Percentiles rank a stretch among this genome's conserved stretches.
Evolutionary conservation across 345 rosid genomes (phyloP).

Genomic region (Gossypium sturtianum): DNA sequence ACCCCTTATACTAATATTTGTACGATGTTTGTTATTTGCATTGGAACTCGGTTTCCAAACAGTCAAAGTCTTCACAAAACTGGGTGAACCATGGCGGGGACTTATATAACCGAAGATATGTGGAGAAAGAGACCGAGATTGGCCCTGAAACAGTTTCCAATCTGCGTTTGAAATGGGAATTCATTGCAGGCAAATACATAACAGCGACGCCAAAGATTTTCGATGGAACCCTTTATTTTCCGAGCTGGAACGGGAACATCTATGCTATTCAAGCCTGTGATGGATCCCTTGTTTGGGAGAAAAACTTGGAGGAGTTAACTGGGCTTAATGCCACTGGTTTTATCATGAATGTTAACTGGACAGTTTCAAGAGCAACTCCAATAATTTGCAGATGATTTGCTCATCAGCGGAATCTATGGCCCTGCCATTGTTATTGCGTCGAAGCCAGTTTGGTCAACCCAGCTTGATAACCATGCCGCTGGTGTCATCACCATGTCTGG

Average conservation of each 20-base stretch:
- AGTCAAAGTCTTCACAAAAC: not conserved
- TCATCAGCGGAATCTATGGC: constrained; percentile 35
- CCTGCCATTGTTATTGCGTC: constrained; percentile 42
- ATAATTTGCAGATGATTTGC: constrained; percentile 30
- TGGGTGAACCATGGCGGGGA: constrained; percentile 47
- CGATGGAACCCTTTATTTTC: constrained; percentile 37
- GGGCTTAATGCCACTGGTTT: constrained; percentile 29
- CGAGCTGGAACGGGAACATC: constrained; percentile 48
- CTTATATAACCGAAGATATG: constrained; percentile 30
- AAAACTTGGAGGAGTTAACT: constrained; percentile 33
- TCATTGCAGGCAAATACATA: constrained; percentile 42
- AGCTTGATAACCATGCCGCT: constrained; percentile 30
- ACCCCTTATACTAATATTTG: not conserved
- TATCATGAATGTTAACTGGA: constrained; percentile 15
- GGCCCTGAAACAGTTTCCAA: constrained; percentile 15
- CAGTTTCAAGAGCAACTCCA: constrained; percentile 42
- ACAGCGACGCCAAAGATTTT: constrained; percentile 42
- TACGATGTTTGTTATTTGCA: not conserved
- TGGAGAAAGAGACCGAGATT: constrained; percentile 21
- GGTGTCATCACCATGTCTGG: constrained; percentile 37
- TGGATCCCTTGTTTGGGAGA: constrained; percentile 43
- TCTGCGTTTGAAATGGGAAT: constrained; percentile 34
- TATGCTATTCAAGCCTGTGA: constrained; percentile 39
- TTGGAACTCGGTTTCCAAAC: not conserved
- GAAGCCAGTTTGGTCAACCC: constrained; percentile 32